These are phyloP conservation scores for Globisporangium abappressorium DNA, from an alignment of 352 stramenopile genomes.

Conservation along the genomic window DNA sequence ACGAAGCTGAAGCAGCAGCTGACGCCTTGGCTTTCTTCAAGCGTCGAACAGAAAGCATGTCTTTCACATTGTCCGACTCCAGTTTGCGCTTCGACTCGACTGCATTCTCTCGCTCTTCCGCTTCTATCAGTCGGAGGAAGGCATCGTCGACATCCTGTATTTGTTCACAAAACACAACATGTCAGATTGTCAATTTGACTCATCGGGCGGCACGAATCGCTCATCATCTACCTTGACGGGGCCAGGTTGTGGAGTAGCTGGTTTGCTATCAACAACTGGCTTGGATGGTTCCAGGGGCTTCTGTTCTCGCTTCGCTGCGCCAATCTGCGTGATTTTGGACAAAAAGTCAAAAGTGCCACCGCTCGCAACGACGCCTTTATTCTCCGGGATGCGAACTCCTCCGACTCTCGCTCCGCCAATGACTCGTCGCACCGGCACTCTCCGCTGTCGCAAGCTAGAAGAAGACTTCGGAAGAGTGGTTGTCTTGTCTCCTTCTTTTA, in stretches of 20 bases:
- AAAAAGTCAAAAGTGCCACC: conserved; percentile 84
- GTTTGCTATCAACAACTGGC: neutral
- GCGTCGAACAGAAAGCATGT: conserved; percentile 51
- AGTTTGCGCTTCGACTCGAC: conserved; percentile 58
- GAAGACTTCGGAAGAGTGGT: neutral
- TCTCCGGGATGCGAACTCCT: conserved; percentile 29
- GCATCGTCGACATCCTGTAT: conserved; percentile 70
- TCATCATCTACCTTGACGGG: conserved; percentile 1
- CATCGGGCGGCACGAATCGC: neutral
- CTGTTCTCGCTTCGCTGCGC: conserved; percentile 22
- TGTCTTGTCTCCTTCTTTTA: conserved; percentile 19
- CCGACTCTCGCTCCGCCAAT: conserved; percentile 25
- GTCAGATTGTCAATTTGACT: neutral
- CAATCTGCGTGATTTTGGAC: conserved; percentile 66
- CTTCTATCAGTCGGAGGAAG: conserved; percentile 72
- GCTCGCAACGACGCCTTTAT: conserved; percentile 67
- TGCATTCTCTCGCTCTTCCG: conserved; percentile 65
- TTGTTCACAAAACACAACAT: neutral
- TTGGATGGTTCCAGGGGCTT: conserved; percentile 13
- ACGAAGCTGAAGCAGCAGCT: neutral
- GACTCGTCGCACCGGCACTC: conserved; percentile 30
- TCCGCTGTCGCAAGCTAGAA: conserved; percentile 14
- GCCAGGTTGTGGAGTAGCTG: neutral
- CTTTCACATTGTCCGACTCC: conserved; percentile 47
- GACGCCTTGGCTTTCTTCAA: conserved; percentile 25